Evolutionary conservation across 148 eudicot species (phyloP).

Genomic region (Amaranthus cruentus): DNA sequence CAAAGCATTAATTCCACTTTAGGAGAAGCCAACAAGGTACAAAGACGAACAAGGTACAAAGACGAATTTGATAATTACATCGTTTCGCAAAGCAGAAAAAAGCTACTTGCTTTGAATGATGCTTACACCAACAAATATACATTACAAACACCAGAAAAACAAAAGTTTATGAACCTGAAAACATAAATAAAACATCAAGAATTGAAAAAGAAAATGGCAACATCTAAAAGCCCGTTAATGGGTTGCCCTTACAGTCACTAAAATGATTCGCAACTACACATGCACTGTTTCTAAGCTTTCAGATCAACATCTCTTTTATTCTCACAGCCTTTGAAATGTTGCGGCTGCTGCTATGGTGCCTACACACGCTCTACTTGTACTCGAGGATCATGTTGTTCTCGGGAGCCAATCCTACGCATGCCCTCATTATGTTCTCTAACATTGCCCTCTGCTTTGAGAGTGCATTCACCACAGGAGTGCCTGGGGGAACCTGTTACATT

Average conservation of each 20-base stretch:
- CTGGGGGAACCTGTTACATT: conserved; percentile 80
- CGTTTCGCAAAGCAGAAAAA: conserved; percentile 20
- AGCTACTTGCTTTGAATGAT: conserved; percentile 14
- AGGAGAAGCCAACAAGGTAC: not conserved
- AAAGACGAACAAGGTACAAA: not conserved
- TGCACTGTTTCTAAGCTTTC: conserved; percentile 9
- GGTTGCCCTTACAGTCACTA: conserved; percentile 13
- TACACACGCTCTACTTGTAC: conserved; percentile 47
- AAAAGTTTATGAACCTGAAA: not conserved
- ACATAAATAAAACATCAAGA: not conserved
- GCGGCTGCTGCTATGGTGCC: not conserved
- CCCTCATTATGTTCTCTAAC: conserved; percentile 98
- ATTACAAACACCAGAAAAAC: not conserved
- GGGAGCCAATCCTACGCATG: conserved; percentile 91
- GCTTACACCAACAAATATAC: conserved; percentile 9
- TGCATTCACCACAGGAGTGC: conserved; percentile 98
- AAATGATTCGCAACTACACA: conserved; percentile 5
- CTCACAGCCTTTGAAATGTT: not conserved
- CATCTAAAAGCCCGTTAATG: conserved; percentile 15
- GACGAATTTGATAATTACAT: conserved; percentile 15
- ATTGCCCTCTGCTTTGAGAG: conserved; percentile 94
- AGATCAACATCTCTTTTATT: conserved; percentile 26
- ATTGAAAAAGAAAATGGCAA: not conserved
- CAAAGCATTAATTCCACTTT: no score
- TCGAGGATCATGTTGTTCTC: conserved; percentile 99